These are phyloP conservation scores for Psidium guajava DNA, from an alignment of 345 rosid genomes.

Conservation along the genomic window DNA sequence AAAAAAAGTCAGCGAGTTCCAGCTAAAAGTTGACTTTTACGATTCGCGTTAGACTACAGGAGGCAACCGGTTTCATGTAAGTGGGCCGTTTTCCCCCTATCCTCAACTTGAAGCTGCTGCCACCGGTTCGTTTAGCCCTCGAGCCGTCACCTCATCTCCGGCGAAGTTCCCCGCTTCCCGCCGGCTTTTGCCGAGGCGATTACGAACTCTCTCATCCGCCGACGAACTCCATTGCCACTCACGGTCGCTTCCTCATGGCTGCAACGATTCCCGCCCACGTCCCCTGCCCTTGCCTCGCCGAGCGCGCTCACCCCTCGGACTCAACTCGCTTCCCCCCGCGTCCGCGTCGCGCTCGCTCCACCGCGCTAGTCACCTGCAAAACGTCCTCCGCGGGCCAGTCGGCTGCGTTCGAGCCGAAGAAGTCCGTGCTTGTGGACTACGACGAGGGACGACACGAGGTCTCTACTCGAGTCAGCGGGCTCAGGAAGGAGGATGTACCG, in stretches of 20 bases:
- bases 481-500: slow-evolving; percentile 51
- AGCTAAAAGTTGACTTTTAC: background rate
- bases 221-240: background rate
- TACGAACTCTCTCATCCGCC: background rate
- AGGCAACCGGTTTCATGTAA: background rate
- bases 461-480: slow-evolving; percentile 46
- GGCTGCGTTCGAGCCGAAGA: slow-evolving; percentile 37
- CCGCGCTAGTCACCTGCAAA: slow-evolving; percentile 11
- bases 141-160: background rate
- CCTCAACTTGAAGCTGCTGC: background rate
- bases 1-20: background rate
- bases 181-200: background rate
- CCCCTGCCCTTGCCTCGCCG: background rate
- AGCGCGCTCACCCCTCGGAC: background rate
- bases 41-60: too few relatives aligned
- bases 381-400: slow-evolving; percentile 14
- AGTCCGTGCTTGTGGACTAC: slow-evolving; percentile 60
- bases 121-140: background rate
- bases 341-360: background rate
- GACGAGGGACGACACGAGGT: slow-evolving; percentile 61
- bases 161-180: background rate
- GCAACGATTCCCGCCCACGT: background rate
- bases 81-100: background rate
- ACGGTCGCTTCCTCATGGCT: background rate
- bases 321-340: background rate